These are phyloP conservation scores for Globisporangium abappressorium DNA, from an alignment of 352 stramenopile genomes.

Conservation along the genomic window DNA sequence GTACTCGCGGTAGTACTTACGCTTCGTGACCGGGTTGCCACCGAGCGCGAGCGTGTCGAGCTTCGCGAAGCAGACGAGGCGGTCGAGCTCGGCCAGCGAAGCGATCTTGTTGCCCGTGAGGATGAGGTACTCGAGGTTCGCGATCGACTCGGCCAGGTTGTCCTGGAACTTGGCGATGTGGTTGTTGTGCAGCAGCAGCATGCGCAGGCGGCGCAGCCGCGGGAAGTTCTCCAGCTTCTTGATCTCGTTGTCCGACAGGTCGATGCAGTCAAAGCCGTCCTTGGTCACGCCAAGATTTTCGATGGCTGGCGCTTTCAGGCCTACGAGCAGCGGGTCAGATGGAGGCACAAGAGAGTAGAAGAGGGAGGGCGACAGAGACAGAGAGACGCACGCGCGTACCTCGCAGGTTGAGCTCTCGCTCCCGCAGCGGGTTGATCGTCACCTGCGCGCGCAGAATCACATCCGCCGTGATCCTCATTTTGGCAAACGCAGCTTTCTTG, in stretches of 20 bases:
- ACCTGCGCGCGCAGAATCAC: conserved; percentile 87
- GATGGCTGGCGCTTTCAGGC: conserved; percentile 89
- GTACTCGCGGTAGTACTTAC: conserved; percentile 91
- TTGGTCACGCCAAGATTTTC: conserved; percentile 93
- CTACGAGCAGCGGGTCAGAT: conserved; percentile 41
- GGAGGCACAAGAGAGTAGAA: background rate
- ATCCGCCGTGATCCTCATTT: conserved; percentile 86
- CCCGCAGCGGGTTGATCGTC: conserved; percentile 89
- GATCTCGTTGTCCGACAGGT: conserved; percentile 94
- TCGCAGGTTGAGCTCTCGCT: conserved; percentile 91
- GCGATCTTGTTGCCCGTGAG: conserved; percentile 89
- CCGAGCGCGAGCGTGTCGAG: conserved; percentile 82
- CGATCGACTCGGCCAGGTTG: conserved; percentile 68
- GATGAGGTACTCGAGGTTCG: conserved; percentile 87
- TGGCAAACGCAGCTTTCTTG: background rate
- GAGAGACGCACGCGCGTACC: conserved; percentile 35
- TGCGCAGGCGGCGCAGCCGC: conserved; percentile 81
- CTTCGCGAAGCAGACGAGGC: conserved; percentile 72
- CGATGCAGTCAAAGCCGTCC: conserved; percentile 93
- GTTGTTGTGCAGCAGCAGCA: conserved; percentile 93
- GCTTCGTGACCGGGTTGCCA: conserved; percentile 89
- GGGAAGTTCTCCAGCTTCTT: conserved; percentile 95
- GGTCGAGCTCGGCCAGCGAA: conserved; percentile 82
- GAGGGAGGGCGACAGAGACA: background rate
- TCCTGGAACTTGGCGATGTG: conserved; percentile 86